Evolutionary conservation across 2,329 filamentous ascomycete genomes (phyloP).

Genomic region (Bipolaris oryzae): DNA sequence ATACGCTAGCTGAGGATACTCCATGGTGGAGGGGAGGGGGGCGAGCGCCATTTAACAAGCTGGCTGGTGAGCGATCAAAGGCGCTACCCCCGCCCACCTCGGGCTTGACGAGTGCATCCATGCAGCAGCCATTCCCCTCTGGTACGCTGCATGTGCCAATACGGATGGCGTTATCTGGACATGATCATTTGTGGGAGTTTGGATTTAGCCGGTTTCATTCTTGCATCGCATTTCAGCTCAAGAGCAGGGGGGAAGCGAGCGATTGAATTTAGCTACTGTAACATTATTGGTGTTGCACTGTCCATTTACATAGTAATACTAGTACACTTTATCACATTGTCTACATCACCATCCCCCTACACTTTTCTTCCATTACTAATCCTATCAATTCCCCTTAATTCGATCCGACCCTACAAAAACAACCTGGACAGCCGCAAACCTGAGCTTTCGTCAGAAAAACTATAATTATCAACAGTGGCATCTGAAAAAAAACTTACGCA

Average conservation of each 20-base stretch:
- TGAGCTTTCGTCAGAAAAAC: neutral
- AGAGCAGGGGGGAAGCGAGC: neutral
- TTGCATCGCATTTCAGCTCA: neutral
- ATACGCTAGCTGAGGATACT: neutral
- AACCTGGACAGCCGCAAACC: slow-evolving; percentile 4
- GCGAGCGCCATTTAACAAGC: neutral
- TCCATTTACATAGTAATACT: neutral
- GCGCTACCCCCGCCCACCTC: neutral
- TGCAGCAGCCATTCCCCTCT: neutral
- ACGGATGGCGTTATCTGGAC: too few species aligned
- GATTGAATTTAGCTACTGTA: neutral
- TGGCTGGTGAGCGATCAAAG: neutral
- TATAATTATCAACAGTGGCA: too few species aligned
- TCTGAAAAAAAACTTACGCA: neutral
- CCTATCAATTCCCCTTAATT: neutral
- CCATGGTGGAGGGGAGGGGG: neutral
- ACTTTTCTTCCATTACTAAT: neutral
- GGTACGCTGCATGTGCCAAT: neutral
- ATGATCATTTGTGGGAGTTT: neutral
- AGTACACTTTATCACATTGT: too few species aligned
- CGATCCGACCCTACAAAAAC: slow-evolving; percentile 4
- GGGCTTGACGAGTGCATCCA: neutral
- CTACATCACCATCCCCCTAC: neutral
- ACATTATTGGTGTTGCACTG: neutral
- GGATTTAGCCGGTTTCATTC: neutral